Percentiles rank a stretch among this genome's conserved stretches.
Conservation (phyloP, 139 green algal species). For the Auxenochlorella pyrenoidosa region DNA sequence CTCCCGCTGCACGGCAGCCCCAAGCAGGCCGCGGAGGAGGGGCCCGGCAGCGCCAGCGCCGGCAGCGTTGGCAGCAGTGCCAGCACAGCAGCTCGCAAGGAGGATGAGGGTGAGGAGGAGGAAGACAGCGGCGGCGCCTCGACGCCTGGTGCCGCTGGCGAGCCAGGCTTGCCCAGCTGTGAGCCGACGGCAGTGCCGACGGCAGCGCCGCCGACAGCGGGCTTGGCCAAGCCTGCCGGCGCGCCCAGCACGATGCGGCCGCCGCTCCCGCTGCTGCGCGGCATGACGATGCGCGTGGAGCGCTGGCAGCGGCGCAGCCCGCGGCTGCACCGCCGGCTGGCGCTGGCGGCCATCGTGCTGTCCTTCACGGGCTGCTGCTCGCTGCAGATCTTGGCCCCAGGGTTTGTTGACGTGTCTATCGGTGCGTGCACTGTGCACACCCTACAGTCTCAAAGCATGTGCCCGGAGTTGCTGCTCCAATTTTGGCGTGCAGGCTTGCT, state of each 20-base stretch:
- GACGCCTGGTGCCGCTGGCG: too few relatives aligned
- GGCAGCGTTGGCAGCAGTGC: not conserved
- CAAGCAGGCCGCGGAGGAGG: not conserved
- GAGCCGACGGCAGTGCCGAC: not conserved
- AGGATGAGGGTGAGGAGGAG: not conserved
- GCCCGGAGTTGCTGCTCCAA: too few relatives aligned
- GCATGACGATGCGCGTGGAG: constrained; percentile 4
- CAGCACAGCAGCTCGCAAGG: not conserved
- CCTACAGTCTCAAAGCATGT: too few relatives aligned
- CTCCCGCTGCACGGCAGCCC: too few relatives aligned
- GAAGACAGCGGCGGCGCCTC: not conserved
- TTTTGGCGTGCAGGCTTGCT: too few relatives aligned
- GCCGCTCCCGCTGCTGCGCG: constrained; percentile 4
- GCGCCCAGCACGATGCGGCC: not conserved
- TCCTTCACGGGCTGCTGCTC: constrained; percentile 21
- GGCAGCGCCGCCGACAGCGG: too few relatives aligned
- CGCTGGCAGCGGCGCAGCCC: constrained; percentile 14
- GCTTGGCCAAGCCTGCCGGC: not conserved
- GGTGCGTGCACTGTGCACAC: not conserved
- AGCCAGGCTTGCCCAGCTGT: not conserved
- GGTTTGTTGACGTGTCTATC: constrained; percentile 22
- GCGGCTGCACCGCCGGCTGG: constrained; percentile 18
- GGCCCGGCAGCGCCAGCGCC: not conserved
- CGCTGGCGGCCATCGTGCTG: not conserved
- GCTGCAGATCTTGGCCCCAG: constrained; percentile 29